phyloP scores from a whole-genome alignment of 306 rosid genomes.

The Cucurbita pepo region DNA sequence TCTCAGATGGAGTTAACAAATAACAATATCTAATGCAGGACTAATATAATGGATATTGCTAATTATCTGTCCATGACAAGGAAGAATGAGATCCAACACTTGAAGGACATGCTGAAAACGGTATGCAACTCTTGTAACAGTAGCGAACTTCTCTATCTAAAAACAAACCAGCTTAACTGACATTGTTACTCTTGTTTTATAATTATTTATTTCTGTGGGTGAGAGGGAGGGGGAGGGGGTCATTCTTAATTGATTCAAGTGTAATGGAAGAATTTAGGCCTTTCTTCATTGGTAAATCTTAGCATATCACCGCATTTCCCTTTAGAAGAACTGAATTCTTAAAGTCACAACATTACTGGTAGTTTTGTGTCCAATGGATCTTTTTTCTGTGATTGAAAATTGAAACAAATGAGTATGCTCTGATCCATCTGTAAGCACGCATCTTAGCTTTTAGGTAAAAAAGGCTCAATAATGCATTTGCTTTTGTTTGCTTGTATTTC shows the following conservation, averaged over 20 bases:
- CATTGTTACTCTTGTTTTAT: neutral
- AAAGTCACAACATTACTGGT: neutral
- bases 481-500: neutral
- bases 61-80: conserved; percentile 29
- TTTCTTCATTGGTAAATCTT: neutral
- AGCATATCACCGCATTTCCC: neutral
- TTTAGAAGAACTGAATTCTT: neutral
- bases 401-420: neutral
- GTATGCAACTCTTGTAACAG: conserved; percentile 20
- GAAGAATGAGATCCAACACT: conserved; percentile 52
- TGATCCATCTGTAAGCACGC: neutral
- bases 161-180: neutral
- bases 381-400: neutral
- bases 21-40: conserved; percentile 33
- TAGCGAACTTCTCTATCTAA: neutral
- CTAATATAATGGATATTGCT: conserved; percentile 41
- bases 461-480: neutral
- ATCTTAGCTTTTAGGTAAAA: neutral
- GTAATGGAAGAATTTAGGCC: neutral
- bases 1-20: neutral
- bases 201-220: no score
- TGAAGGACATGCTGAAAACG: conserved; percentile 39
- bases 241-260: neutral
- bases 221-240: neutral
- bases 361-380: neutral